Evolutionary conservation across 768 basidiomycete species (phyloP), one percentile per base, ranked within the genome.

Genomic region (Leucocoprinus birnbaumii): DNA sequence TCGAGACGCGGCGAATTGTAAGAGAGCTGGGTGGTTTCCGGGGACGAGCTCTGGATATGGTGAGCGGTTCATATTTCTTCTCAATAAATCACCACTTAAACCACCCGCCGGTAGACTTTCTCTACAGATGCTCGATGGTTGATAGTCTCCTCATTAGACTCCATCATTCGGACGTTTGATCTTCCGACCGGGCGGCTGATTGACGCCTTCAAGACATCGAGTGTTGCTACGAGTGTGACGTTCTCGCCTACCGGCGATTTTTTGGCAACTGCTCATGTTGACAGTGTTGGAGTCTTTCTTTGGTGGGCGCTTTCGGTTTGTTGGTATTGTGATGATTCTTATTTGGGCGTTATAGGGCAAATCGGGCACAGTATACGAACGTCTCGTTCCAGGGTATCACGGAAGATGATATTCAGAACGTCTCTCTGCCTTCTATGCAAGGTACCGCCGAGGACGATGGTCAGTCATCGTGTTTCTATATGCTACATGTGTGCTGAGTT

Each of bases 171-270:
- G 26, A 98, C 96, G 2, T 99, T 93, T 67, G 96, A 99, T 66
- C 80, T 99, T 22, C 96, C 97, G 0, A 93, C 94, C 16, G 94
- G 95, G 4, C 79, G 85, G 24, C 75, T 98, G 35, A 94, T 99
- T 51, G 94, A 98, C 63, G 92, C 85, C 0, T 98, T 99, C 76
- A 80, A 83, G 51, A 94, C 93, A 8, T 73, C 87, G 25, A 91
- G 88, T 61, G 81, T 96, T 22, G 92, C 96, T 4, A 95, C 92
- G 0, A 93, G 88, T 64, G 71, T 99, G 18, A 80, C 92, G 1
- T 96, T 99, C 68, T 98, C 95, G 2, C 97, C 97, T 0, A 88
- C 93, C 0, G 89, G 90, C 53, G 97, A 98, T 68, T 98, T 99
- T 73, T 72, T 99, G 58, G 97, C 97, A 1, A 95, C 95, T 9